Base-by-base conservation (phyloP, 2,329 filamentous ascomycete genomes). In the Aspergillus sergii region DNA sequence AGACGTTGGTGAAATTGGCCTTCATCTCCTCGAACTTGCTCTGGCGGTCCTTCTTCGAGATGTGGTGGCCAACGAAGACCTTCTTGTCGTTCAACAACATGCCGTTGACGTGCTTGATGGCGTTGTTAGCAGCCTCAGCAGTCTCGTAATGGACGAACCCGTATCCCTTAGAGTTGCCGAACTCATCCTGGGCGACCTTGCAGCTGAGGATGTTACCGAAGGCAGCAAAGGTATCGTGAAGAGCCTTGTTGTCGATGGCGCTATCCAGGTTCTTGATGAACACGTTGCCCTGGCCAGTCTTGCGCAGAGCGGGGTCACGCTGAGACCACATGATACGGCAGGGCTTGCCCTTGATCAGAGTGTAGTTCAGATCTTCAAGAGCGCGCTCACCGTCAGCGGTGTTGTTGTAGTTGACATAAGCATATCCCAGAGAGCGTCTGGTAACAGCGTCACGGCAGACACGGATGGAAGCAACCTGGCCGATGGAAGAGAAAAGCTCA, bases 11-110 rank as follows among this genome's bases (percentile, higher is more conserved):
- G 88, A 96, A 99, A 87, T 99, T 99, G 81, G 95, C 95, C 90
- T 99, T 99, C 94, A 99, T 99, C 87, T 99, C 95, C 85, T 99
- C 95, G 74, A 98, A 98, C 85, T 99, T 99, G 92, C 93, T 97
- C 88, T 98, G 95, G 75, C 95, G 94, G 79, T 99, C 95, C 88
- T 98, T 98, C 91, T 98, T 98, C 80, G 95, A 94, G 76, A 99
- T 98, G 84, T 99, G 95, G 83, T 97, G 94, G 69, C 95, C 95
- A 72, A 99, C 95, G 74, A 96, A 99, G 69, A 99, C 95, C 88
- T 99, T 99, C 91, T 99, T 99, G 88, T 99, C 95, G 84, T 99
- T 99, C 78, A 99, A 83, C 80, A 99, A 86, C 95, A 99, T 99
- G 80, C 95, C 95, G 81, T 99, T 99, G 78, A 99, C 95, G 77